Conservation (phyloP, 83 land plant species). For the Thuja plicata region DNA sequence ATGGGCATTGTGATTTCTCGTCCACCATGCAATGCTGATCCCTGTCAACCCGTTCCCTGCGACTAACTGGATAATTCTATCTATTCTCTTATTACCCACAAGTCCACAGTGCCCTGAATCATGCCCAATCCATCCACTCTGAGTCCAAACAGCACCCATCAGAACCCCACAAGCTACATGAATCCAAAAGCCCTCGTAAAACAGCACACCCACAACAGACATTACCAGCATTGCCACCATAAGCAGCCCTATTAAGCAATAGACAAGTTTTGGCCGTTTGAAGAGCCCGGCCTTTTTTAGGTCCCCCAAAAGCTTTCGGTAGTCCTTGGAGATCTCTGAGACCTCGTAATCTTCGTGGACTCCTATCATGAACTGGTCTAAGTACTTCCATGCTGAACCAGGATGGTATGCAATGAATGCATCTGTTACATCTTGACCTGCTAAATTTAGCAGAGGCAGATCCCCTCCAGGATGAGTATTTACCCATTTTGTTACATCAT, state of each 20-base stretch:
- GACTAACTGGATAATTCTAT: conserved; percentile 46
- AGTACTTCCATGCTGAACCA: conserved; percentile 56
- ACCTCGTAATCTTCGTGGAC: conserved; percentile 53
- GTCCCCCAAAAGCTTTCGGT: conserved; percentile 53
- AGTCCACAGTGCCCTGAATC: conserved; percentile 86
- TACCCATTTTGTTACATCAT: conserved; percentile 80
- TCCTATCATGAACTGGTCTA: conserved; percentile 52
- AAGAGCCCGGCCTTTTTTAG: conserved; percentile 66
- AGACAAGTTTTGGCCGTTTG: conserved; percentile 45
- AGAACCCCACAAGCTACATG: conserved; percentile 54
- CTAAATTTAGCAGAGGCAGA: conserved; percentile 66
- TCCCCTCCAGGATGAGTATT: conserved; percentile 91
- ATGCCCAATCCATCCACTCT: conserved; percentile 88
- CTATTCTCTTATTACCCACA: conserved; percentile 31
- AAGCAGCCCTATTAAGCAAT: conserved; percentile 20
- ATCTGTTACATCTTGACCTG: conserved; percentile 95
- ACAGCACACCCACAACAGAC: conserved; percentile 61
- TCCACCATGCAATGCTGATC: conserved; percentile 95
- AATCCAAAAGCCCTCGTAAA: conserved; percentile 31
- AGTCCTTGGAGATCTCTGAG: conserved; percentile 69
- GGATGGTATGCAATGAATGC: conserved; percentile 78
- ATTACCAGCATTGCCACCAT: conserved; percentile 37
- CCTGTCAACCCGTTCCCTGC: conserved; percentile 79
- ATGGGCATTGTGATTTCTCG: conserved; percentile 88
- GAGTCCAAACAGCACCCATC: conserved; percentile 84